Conservation (phyloP, 2,329 filamentous ascomycete genomes). For the Setomelanomma holmii region DNA sequence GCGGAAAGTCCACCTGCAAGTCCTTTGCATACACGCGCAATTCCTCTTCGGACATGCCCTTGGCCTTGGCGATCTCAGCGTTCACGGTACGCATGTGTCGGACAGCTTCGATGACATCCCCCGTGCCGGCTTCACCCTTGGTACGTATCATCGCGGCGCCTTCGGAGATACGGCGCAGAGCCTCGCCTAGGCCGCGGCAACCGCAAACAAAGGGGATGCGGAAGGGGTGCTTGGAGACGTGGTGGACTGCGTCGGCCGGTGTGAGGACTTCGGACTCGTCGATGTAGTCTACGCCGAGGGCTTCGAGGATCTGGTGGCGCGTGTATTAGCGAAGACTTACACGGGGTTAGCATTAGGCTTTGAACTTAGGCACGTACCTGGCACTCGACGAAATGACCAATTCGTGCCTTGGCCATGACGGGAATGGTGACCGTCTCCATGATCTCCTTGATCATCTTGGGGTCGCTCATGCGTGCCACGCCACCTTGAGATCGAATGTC, state of each 20-base stretch:
- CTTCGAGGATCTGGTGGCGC: slow-evolving; percentile 78
- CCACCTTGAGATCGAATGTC: slow-evolving; percentile 93
- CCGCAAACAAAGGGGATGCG: slow-evolving; percentile 93
- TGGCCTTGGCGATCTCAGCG: slow-evolving; percentile 77
- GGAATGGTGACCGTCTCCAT: slow-evolving; percentile 95
- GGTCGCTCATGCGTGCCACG: slow-evolving; percentile 96
- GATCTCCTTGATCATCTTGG: slow-evolving; percentile 92
- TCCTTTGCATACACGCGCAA: slow-evolving; percentile 82
- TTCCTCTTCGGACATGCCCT: slow-evolving; percentile 70
- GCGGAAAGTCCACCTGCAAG: slow-evolving; percentile 76
- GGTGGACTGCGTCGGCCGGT: slow-evolving; percentile 86
- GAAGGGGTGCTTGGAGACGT: slow-evolving; percentile 88
- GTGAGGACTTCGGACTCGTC: slow-evolving; percentile 98
- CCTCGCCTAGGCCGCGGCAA: slow-evolving; percentile 92
- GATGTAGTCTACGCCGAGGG: slow-evolving; percentile 95
- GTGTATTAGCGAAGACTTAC: no score
- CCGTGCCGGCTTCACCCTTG: slow-evolving; percentile 96
- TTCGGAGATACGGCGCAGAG: slow-evolving; percentile 86
- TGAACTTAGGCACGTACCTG: slow-evolving; percentile 60
- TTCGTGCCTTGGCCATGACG: slow-evolving; percentile 98
- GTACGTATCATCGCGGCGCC: slow-evolving; percentile 99
- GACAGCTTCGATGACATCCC: slow-evolving; percentile 95
- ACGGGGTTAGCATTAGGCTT: not conserved
- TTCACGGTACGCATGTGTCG: slow-evolving; percentile 94
- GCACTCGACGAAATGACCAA: slow-evolving; percentile 97